Conservation (phyloP, 352 stramenopile genomes). For the Blastocystis sp. region DNA sequence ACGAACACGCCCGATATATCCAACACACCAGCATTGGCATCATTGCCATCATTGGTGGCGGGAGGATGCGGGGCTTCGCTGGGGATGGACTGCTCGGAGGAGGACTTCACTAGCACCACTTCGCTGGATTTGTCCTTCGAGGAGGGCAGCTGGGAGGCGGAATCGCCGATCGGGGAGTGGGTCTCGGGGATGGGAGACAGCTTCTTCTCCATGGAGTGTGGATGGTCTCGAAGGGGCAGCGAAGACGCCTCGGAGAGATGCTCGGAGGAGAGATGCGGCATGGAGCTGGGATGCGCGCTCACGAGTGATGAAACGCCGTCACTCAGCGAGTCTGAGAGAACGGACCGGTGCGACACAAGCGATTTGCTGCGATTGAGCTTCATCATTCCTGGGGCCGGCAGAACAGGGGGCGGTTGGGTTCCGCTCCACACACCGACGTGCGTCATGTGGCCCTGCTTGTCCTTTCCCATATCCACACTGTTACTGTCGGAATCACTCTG, state of each 20-base stretch:
- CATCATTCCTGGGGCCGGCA: neutral
- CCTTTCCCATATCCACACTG: neutral
- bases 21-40: too few species aligned
- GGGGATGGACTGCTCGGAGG: neutral
- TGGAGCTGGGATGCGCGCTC: neutral
- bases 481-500: neutral
- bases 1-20: too few species aligned
- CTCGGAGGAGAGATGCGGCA: neutral
- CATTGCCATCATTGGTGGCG: neutral
- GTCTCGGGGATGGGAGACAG: neutral
- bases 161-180: neutral
- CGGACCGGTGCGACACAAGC: neutral
- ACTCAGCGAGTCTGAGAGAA: neutral
- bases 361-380: neutral
- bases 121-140: neutral
- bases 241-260: neutral
- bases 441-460: neutral
- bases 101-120: neutral
- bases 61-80: neutral
- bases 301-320: neutral
- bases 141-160: neutral
- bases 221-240: neutral
- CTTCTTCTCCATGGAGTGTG: neutral
- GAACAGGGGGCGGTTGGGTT: neutral
- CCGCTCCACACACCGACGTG: neutral